phyloP scores from a whole-genome alignment of 805 yeast species.

The Kodamaea neixiangensis region DNA sequence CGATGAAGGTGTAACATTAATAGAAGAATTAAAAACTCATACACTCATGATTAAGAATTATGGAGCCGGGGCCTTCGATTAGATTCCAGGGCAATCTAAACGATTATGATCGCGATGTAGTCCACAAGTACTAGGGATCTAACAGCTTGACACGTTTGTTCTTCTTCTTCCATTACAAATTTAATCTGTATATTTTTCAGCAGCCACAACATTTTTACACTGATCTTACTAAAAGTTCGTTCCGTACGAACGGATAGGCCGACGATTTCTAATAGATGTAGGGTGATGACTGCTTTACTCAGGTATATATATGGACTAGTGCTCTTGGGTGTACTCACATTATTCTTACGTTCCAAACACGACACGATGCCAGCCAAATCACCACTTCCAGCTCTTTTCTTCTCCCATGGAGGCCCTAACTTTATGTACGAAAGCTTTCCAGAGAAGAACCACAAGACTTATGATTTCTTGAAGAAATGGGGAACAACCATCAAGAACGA shows the following conservation, averaged over 20 bases:
- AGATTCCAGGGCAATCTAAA: too few relatives aligned
- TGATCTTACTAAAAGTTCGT: background rate
- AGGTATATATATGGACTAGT: slow-evolving; percentile 1
- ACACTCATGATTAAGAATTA: background rate
- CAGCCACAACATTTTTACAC: background rate
- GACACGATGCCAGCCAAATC: background rate
- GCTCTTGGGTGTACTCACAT: background rate
- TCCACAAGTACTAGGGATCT: too few relatives aligned
- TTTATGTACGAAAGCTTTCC: slow-evolving; percentile 53
- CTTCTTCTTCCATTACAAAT: background rate
- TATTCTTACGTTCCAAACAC: background rate
- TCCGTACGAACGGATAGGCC: background rate
- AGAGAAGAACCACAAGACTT: slow-evolving; percentile 62
- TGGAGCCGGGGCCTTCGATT: background rate
- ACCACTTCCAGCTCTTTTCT: slow-evolving; percentile 60
- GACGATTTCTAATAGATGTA: background rate
- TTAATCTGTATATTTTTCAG: background rate
- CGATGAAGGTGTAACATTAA: background rate
- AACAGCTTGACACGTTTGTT: background rate
- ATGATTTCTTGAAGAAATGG: slow-evolving; percentile 45
- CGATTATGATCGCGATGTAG: too few relatives aligned
- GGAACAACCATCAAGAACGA: slow-evolving; percentile 52
- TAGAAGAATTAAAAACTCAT: background rate
- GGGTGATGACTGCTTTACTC: background rate
- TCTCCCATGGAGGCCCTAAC: slow-evolving; percentile 86